phyloP scores from a whole-genome alignment of 495 filamentous ascomycete species.

The Penicillium odoratum region DNA sequence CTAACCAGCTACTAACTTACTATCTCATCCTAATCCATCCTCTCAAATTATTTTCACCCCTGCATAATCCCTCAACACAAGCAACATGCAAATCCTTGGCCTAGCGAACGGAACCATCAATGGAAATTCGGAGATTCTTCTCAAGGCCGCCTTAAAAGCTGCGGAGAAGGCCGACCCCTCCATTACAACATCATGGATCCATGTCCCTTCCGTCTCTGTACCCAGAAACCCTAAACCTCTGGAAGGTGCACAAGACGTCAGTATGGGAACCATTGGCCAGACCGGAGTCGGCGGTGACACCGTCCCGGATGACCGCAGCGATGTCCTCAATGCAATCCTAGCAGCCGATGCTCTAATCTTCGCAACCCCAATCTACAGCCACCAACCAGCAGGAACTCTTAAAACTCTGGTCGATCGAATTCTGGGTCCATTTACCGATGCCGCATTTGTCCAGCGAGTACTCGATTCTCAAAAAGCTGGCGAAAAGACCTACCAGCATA shows the following conservation, averaged over 20 bases:
- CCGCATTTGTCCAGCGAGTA: not conserved
- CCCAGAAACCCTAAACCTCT: not conserved
- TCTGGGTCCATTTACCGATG: not conserved
- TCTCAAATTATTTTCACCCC: too few relatives aligned
- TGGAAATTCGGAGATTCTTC: not conserved
- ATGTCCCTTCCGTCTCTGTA: not conserved
- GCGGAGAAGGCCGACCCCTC: not conserved
- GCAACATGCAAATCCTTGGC: not conserved
- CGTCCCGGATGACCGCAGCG: not conserved
- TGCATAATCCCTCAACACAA: too few relatives aligned
- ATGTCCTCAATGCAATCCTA: not conserved
- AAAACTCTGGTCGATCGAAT: not conserved
- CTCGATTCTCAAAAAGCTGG: not conserved
- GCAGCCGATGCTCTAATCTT: not conserved
- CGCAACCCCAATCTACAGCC: not conserved
- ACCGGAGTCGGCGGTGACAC: not conserved
- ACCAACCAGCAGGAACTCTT: not conserved
- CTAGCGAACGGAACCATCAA: not conserved
- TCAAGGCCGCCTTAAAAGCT: not conserved
- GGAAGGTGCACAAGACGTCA: not conserved
- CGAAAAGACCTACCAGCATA: not conserved
- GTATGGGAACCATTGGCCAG: not conserved
- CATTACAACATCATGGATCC: not conserved
- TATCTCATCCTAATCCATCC: too few relatives aligned
- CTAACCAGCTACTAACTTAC: not conserved